Base-by-base conservation (phyloP, 176 grass and related monocot species). In the Hordeum vulgare region DNA sequence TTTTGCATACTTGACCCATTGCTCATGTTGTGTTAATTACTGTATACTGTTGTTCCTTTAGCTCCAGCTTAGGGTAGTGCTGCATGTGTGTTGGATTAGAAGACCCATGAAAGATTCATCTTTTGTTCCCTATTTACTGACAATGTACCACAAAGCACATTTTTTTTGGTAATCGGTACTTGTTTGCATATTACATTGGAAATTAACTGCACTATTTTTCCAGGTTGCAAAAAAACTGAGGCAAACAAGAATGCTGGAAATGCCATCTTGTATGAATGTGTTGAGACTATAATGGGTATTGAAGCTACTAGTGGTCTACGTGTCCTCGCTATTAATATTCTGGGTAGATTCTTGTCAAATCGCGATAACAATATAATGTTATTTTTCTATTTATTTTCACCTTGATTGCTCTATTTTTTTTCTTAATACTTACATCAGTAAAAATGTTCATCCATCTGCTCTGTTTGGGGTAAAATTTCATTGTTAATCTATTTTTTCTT, bases 291-390 rank as follows among this genome's bases (percentile, higher is more conserved):
- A 84, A 98, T 98, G 95, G 92, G 92, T 12, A 93, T 98, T 34
- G 95, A 98, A 93, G 95, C 90, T 63, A 95, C 89, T 34, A 95
- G 90, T 70, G 95, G 95, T 85, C 65, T 98, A 72, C 88, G 95
- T 84, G 90, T 98, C 21, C 89, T 98, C 68, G 95, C 92, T 35
- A 98, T 98, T 70, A 98, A 98, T 86, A 98, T 98, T 88, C 89
- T 98, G 84, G 95, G 95, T 44, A 94, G 88, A 91, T 98, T 98
- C 83, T 90, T 98, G 79, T 98, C 92, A 35, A 98, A 98, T 60
- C 95, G 95, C 66, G 95, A 98, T 75, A 98, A 98, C 65, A 98
- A 98, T 80, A 98, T 98, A 83, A 98, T 92, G 95, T 98, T 56
- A 51, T 47, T 56, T 12, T 53, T 5, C 53, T 71, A 36, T 85